Evolutionary conservation across 768 basidiomycete species (phyloP).

Genomic region (Tylopilus subfusipes): DNA sequence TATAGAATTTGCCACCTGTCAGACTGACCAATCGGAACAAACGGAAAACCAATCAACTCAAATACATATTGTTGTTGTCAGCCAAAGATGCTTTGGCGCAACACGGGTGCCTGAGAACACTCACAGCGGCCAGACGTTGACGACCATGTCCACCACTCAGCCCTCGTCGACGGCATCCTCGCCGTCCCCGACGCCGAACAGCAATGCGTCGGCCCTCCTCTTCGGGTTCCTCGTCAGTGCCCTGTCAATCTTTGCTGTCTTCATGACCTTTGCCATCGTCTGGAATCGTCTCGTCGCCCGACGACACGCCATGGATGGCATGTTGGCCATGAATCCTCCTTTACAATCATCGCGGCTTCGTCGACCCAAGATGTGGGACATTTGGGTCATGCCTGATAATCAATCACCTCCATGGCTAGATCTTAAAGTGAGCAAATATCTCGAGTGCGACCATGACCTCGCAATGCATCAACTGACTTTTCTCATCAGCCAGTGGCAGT

Average conservation of each 20-base stretch:
- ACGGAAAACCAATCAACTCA: neutral
- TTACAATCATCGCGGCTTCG: neutral
- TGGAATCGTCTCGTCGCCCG: constrained; percentile 34
- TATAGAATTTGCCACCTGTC: neutral
- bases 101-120: constrained; percentile 14
- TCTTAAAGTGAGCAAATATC: constrained; percentile 20
- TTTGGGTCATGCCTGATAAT: constrained; percentile 9
- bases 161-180: neutral
- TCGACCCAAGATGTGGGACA: constrained; percentile 27
- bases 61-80: neutral
- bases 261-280: constrained; percentile 28
- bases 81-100: neutral
- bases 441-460: constrained; percentile 17
- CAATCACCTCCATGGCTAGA: constrained; percentile 12
- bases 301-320: constrained; percentile 27
- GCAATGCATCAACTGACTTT: neutral
- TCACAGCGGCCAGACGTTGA: constrained; percentile 5
- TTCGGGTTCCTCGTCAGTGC: constrained; percentile 33
- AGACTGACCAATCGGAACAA: constrained; percentile 17
- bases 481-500: constrained; percentile 25
- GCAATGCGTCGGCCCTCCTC: constrained; percentile 24
- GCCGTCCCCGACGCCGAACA: neutral
- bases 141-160: constrained; percentile 24
- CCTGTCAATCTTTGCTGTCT: constrained; percentile 30
- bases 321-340: constrained; percentile 3